These are phyloP conservation scores for Apiotrichum siamense DNA, from an alignment of 1,284 basidiomycete genomes.

Conservation along the genomic window DNA sequence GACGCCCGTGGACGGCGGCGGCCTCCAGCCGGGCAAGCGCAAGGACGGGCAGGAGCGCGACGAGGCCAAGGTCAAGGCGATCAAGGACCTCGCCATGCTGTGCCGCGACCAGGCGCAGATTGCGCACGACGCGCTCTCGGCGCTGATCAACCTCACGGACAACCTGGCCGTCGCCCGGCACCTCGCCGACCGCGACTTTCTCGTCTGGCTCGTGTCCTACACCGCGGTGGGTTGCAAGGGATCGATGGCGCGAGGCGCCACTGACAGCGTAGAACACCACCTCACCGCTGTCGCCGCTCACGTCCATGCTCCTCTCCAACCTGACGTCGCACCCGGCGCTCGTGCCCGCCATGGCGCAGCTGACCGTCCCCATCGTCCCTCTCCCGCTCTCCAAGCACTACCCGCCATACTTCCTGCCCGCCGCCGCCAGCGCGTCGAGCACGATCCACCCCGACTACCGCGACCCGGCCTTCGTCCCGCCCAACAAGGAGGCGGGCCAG, in stretches of 20 bases:
- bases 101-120: constrained; percentile 83
- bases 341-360: constrained; percentile 60
- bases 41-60: constrained; percentile 51
- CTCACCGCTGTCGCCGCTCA: constrained; percentile 85
- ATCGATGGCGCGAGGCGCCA: too few relatives aligned
- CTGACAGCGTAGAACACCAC: constrained; percentile 61
- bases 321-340: constrained; percentile 72
- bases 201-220: constrained; percentile 81
- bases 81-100: constrained; percentile 66
- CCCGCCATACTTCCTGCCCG: constrained; percentile 60
- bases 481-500: constrained; percentile 58
- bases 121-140: constrained; percentile 91
- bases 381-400: constrained; percentile 48
- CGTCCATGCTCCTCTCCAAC: constrained; percentile 95
- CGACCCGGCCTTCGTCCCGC: constrained; percentile 48
- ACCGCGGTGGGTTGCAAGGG: constrained; percentile 62
- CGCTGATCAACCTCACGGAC: constrained; percentile 90
- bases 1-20: constrained; percentile 27
- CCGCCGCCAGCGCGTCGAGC: constrained; percentile 67
- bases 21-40: constrained; percentile 46
- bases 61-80: constrained; percentile 57
- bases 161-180: constrained; percentile 63
- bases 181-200: constrained; percentile 68
- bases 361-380: constrained; percentile 62
- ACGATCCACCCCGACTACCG: constrained; percentile 45